A percentile compares a stretch with the other conserved stretches of the same genome.
Conservation (phyloP, 192 early-diverging fungal species). For the Mortierella alpina region DNA sequence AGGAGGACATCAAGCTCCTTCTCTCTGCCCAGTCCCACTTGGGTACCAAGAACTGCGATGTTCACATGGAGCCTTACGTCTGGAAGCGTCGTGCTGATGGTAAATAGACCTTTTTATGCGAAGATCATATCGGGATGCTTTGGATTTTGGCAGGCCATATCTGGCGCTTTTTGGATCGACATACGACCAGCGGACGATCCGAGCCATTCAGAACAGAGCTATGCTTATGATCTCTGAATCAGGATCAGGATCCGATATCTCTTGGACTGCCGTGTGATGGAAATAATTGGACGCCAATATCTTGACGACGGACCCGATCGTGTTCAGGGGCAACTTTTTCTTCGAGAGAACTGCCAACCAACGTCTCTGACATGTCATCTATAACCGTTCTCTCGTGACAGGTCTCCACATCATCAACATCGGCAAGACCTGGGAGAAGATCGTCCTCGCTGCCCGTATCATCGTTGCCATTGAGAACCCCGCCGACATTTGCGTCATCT, state of each 20-base stretch:
- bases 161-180: too few relatives aligned
- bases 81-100: constrained; percentile 98
- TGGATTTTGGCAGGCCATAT: too few relatives aligned
- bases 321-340: too few relatives aligned
- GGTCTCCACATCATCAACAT: constrained; percentile 98
- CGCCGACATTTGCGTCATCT: constrained; percentile 96
- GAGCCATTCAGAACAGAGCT: neutral
- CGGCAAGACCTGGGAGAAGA: constrained; percentile 99
- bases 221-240: neutral
- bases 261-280: too few relatives aligned
- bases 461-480: constrained; percentile 99
- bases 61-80: constrained; percentile 95
- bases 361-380: too few relatives aligned
- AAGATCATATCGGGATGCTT: too few relatives aligned
- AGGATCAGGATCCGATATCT: neutral
- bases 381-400: neutral
- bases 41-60: constrained; percentile 97
- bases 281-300: too few relatives aligned
- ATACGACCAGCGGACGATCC: too few relatives aligned
- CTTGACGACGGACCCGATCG: too few relatives aligned
- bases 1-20: constrained; percentile 94
- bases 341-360: too few relatives aligned
- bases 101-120: constrained; percentile 25
- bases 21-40: constrained; percentile 98
- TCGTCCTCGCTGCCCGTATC: constrained; percentile 97